These are phyloP conservation scores for Gnomoniopsis smithogilvyi DNA, from an alignment of 2,329 filamentous ascomycete genomes.

Conservation along the genomic window DNA sequence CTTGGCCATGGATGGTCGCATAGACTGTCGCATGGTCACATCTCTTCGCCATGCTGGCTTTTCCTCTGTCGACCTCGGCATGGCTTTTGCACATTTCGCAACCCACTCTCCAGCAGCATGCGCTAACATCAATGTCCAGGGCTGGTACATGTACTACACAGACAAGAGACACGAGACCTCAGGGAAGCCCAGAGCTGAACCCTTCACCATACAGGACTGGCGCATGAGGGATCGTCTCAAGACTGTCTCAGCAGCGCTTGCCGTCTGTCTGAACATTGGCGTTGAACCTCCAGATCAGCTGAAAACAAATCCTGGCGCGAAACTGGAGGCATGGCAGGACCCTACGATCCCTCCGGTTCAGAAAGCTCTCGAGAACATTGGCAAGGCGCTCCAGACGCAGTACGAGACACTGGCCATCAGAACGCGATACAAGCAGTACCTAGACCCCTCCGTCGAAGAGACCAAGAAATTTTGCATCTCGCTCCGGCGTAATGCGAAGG, in stretches of 20 bases:
- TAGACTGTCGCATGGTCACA: background rate
- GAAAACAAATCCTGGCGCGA: constrained; percentile 90
- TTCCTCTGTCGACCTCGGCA: background rate
- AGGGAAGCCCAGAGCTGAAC: constrained; percentile 72
- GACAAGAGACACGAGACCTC: constrained; percentile 97
- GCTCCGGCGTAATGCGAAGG: constrained; percentile 86
- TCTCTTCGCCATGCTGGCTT: background rate
- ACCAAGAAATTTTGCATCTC: constrained; percentile 95
- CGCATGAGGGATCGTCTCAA: constrained; percentile 95
- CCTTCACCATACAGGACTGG: constrained; percentile 80
- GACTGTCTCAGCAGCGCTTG: constrained; percentile 91
- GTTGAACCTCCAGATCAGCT: constrained; percentile 97
- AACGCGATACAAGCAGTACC: constrained; percentile 95
- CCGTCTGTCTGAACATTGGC: constrained; percentile 93
- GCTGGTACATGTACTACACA: constrained; percentile 99
- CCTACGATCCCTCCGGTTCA: constrained; percentile 75
- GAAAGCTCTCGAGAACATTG: constrained; percentile 90
- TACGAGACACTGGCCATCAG: constrained; percentile 94
- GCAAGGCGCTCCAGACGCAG: constrained; percentile 91
- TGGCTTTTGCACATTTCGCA: background rate
- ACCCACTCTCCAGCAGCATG: constrained; percentile 9
- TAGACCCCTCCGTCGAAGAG: constrained; percentile 95
- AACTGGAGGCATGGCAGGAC: constrained; percentile 96
- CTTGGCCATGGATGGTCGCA: background rate
- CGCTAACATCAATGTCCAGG: constrained; percentile 49